Percentiles rank a stretch among this genome's conserved stretches.
These are phyloP conservation scores for Phyllosticta citribraziliensis DNA, from an alignment of 2,329 filamentous ascomycete genomes.

Conservation along the genomic window DNA sequence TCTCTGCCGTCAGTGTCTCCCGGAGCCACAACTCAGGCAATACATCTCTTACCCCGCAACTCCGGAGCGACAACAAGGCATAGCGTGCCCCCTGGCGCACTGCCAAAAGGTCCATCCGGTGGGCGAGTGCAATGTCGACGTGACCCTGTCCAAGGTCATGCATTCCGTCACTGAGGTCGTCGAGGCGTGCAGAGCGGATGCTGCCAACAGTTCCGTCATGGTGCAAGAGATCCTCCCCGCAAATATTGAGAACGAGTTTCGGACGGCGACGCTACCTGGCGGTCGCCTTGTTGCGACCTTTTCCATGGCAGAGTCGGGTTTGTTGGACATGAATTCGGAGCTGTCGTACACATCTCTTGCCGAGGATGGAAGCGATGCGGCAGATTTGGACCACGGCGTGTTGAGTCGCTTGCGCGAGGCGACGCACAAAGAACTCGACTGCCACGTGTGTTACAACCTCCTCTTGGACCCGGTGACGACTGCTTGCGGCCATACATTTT, in stretches of 20 bases:
- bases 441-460: conserved; percentile 76
- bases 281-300: conserved; percentile 59
- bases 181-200: conserved; percentile 24
- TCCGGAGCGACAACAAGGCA: conserved; percentile 56
- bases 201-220: conserved; percentile 25
- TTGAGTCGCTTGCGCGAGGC: conserved; percentile 52
- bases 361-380: conserved; percentile 27
- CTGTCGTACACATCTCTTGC: conserved; percentile 39
- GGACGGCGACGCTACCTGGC: conserved; percentile 41
- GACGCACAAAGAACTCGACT: conserved; percentile 65
- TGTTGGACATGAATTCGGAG: conserved; percentile 48
- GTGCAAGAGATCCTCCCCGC: conserved; percentile 31
- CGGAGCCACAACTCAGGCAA: conserved; percentile 51
- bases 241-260: conserved; percentile 27
- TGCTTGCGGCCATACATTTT: conserved; percentile 82
- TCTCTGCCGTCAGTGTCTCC: conserved; percentile 66
- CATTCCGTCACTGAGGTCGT: conserved; percentile 47
- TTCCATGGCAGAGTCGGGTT: conserved; percentile 51
- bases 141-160: conserved; percentile 64
- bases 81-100: conserved; percentile 60
- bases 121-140: conserved; percentile 68
- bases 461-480: conserved; percentile 78
- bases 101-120: conserved; percentile 65
- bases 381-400: conserved; percentile 38
- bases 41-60: conserved; percentile 70